Conservation (phyloP, 2,329 filamentous ascomycete genomes). For the Sporothrix globosa region DNA sequence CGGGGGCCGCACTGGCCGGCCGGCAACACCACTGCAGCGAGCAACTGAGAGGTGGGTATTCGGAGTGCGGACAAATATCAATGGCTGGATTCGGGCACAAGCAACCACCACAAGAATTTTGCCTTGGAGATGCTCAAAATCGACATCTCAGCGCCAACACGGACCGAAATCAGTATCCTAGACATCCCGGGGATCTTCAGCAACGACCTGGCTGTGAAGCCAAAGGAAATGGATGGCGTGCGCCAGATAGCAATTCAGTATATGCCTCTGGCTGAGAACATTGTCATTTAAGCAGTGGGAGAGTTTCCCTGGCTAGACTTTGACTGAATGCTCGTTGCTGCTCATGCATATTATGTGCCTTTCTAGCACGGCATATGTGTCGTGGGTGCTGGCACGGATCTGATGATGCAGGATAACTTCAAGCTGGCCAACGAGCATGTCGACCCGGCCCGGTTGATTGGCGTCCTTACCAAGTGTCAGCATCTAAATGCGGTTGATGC, state of each 20-base stretch:
- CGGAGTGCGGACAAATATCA: too few relatives aligned
- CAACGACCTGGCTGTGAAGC: not conserved
- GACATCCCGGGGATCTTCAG: conserved; percentile 10
- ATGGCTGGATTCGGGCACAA: too few relatives aligned
- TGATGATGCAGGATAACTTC: conserved; percentile 23
- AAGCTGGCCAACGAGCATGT: conserved; percentile 14
- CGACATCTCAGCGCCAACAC: not conserved
- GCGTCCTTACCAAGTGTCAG: conserved; percentile 9
- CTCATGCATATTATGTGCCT: not conserved
- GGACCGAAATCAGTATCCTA: not conserved
- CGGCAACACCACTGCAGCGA: too few relatives aligned
- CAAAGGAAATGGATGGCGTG: not conserved
- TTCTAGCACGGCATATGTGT: not conserved
- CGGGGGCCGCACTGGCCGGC: too few relatives aligned
- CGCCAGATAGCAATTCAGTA: not conserved
- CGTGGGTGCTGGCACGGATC: conserved; percentile 16
- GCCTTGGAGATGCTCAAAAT: conserved; percentile 2
- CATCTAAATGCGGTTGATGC: too few relatives aligned
- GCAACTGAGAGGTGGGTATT: too few relatives aligned
- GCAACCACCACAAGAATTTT: not conserved
- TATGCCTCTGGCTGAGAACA: not conserved
- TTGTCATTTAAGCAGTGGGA: conserved; percentile 6
- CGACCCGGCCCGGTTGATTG: conserved; percentile 12
- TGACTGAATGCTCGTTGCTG: not conserved
- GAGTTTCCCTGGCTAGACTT: too few relatives aligned